Conservation (phyloP, 1,139 yeast species). For the Zygosaccharomyces sapae region DNA sequence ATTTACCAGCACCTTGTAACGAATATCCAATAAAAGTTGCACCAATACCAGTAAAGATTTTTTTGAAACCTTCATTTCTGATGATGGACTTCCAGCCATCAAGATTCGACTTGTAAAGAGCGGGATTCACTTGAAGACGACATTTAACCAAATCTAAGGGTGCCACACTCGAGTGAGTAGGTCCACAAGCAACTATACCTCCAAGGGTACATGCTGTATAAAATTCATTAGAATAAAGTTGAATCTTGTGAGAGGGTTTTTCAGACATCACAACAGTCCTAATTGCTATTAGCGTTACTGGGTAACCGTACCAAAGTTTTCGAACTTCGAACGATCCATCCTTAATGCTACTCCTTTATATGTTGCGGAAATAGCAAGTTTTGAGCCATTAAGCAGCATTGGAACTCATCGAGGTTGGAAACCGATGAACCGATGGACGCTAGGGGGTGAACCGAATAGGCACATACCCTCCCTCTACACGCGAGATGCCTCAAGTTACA, state of each 20-base stretch:
- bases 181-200: slow-evolving; percentile 88
- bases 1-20: slow-evolving; percentile 93
- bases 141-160: slow-evolving; percentile 92
- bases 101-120: slow-evolving; percentile 65
- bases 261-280: slow-evolving; percentile 4
- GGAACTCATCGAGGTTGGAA: not conserved
- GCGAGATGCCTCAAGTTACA: too few species aligned
- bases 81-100: slow-evolving; percentile 77
- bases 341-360: not conserved
- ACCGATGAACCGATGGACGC: not conserved
- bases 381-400: slow-evolving; percentile 10
- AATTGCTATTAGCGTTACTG: not conserved
- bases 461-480: too few species aligned
- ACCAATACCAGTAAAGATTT: slow-evolving; percentile 79
- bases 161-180: slow-evolving; percentile 88
- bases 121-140: slow-evolving; percentile 79
- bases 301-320: too few species aligned
- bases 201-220: slow-evolving; percentile 84
- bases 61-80: slow-evolving; percentile 65
- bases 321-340: not conserved
- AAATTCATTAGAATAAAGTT: slow-evolving; percentile 63
- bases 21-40: slow-evolving; percentile 91
- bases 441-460: not conserved
- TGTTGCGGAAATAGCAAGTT: not conserved
- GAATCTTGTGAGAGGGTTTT: slow-evolving; percentile 14